Evolutionary conservation across 345 rosid genomes (phyloP).

Genomic region (Eucalyptus polyanthemos): DNA sequence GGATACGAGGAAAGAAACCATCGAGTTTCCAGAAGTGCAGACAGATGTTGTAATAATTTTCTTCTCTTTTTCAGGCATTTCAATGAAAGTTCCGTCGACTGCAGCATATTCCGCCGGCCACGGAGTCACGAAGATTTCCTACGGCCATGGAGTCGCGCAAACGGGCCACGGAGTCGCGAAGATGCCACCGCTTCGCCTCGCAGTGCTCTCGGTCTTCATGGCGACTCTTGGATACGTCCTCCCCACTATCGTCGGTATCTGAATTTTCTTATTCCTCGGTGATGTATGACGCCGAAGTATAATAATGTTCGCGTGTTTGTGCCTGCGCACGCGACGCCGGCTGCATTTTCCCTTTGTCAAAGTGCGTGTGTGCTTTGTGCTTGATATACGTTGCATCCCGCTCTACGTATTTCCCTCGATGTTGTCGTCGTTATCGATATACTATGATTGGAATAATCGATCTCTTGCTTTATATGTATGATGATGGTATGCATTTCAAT

Average conservation of each 20-base stretch:
- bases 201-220: slow-evolving; percentile 1
- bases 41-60: background rate
- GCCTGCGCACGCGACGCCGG: background rate
- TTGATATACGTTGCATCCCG: background rate
- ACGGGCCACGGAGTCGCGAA: background rate
- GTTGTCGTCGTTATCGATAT: background rate
- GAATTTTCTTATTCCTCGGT: background rate
- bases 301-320: background rate
- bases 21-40: background rate
- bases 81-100: background rate
- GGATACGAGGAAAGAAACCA: background rate
- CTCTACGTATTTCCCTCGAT: background rate
- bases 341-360: background rate
- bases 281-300: background rate
- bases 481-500: background rate
- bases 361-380: background rate
- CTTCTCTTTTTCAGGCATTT: background rate
- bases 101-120: background rate
- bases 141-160: too few relatives aligned
- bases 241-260: background rate
- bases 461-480: background rate
- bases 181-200: background rate
- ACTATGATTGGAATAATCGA: background rate
- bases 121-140: background rate
- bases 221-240: background rate